Evolutionary conservation across 2,329 filamentous ascomycete genomes (phyloP).

Genomic region (Ophiostoma montium): DNA sequence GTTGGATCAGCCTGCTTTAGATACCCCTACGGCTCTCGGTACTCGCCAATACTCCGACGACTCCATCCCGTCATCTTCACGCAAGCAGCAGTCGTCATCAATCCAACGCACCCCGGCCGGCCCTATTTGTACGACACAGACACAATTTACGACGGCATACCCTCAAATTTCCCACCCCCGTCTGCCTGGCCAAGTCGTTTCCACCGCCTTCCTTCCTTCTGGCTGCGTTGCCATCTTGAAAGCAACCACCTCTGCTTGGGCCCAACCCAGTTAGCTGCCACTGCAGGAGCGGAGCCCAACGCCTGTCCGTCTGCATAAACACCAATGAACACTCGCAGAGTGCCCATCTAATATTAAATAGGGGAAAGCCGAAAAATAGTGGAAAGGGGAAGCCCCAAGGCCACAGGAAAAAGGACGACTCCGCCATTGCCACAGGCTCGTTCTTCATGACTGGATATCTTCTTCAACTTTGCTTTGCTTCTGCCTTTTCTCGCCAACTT

Average conservation of each 20-base stretch:
- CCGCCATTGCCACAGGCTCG: slow-evolving; percentile 1
- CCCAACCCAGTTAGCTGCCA: slow-evolving; percentile 13
- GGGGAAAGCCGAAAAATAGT: slow-evolving; percentile 8
- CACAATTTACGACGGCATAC: background rate
- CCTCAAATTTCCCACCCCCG: background rate
- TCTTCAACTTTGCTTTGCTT: slow-evolving; percentile 31
- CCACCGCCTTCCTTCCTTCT: background rate
- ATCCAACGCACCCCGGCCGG: background rate
- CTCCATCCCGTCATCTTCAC: too few relatives aligned
- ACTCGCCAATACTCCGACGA: too few relatives aligned
- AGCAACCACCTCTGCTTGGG: background rate
- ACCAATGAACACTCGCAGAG: slow-evolving; percentile 12
- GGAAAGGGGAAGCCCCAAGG: slow-evolving; percentile 3
- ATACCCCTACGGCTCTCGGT: background rate
- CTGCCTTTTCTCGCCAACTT: slow-evolving; percentile 31
- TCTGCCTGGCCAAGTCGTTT: too few relatives aligned
- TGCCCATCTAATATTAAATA: slow-evolving; percentile 11
- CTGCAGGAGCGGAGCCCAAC: slow-evolving; percentile 11
- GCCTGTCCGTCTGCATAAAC: slow-evolving; percentile 1
- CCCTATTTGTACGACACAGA: background rate
- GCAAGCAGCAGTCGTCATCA: too few relatives aligned
- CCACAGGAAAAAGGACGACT: background rate
- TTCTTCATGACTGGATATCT: slow-evolving; percentile 34
- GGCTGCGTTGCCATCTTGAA: background rate
- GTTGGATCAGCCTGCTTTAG: too few relatives aligned